Evolutionary conservation across 1,284 basidiomycete species (phyloP).

Genomic region (Marasmius oreades): DNA sequence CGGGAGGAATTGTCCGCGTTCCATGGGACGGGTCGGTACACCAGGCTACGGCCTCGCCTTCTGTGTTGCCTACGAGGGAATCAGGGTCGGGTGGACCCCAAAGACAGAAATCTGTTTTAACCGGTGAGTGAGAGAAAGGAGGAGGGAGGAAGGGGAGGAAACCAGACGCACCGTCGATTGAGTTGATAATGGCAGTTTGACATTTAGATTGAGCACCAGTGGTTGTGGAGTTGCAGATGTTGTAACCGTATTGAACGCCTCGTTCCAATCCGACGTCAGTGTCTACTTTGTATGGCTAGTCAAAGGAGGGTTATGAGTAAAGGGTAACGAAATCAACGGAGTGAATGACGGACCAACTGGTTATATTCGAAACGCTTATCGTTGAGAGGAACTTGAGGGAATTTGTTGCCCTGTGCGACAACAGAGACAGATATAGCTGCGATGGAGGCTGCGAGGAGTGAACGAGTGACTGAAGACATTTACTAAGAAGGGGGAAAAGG

Average conservation of each 20-base stretch:
- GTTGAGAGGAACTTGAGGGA: constrained; percentile 3
- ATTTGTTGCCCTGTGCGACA: not conserved
- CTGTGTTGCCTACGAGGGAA: constrained; percentile 41
- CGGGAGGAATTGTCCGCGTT: constrained; percentile 38
- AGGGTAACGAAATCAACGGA: not conserved
- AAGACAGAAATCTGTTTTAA: constrained; percentile 36
- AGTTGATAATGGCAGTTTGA: constrained; percentile 37
- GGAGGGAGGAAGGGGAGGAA: not conserved
- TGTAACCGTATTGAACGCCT: constrained; percentile 39
- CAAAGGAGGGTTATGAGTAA: not conserved
- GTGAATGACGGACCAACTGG: not conserved
- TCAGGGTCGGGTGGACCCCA: constrained; percentile 33
- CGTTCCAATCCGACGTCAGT: constrained; percentile 26
- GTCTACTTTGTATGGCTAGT: constrained; percentile 37
- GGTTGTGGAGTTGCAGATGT: constrained; percentile 47
- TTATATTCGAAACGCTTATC: constrained; percentile 2
- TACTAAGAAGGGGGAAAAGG: not conserved
- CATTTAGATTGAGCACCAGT: constrained; percentile 37
- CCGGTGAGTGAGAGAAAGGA: not conserved
- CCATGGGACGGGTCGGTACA: constrained; percentile 39
- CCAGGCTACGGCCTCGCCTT: constrained; percentile 42
- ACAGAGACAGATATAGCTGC: not conserved
- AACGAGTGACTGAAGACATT: constrained; percentile 3
- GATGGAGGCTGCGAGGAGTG: not conserved
- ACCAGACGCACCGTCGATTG: constrained; percentile 22